Percentiles rank a stretch among this genome's conserved stretches.
These are phyloP conservation scores for Ramularia collo-cygni DNA, from an alignment of 2,329 filamentous ascomycete genomes.

Conservation along the genomic window DNA sequence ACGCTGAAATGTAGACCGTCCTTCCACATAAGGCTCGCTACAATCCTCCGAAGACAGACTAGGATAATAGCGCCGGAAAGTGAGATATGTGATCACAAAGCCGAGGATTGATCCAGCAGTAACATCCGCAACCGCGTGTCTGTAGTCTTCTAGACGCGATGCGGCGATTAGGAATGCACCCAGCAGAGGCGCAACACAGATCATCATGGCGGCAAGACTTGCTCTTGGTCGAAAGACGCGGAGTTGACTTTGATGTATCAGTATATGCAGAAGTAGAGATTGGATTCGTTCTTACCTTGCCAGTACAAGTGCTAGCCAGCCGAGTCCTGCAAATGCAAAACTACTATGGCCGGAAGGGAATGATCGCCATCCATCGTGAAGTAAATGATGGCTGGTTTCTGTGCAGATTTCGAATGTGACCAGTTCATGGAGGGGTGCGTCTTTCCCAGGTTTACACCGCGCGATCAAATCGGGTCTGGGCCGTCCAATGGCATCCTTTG, in stretches of 20 bases:
- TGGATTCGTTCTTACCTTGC: constrained; percentile 35
- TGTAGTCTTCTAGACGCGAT: constrained; percentile 56
- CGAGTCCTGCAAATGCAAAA: constrained; percentile 71
- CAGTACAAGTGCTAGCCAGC: constrained; percentile 53
- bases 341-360: constrained; percentile 77
- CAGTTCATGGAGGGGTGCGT: constrained; percentile 49
- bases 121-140: constrained; percentile 59
- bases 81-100: constrained; percentile 48
- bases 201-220: constrained; percentile 48
- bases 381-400: constrained; percentile 57
- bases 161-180: constrained; percentile 55
- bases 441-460: constrained; percentile 67
- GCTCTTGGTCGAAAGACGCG: constrained; percentile 53
- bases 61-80: constrained; percentile 56
- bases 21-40: constrained; percentile 41
- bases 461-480: constrained; percentile 81
- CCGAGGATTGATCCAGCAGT: constrained; percentile 50
- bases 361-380: constrained; percentile 78
- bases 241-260: constrained; percentile 42
- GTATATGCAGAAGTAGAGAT: background rate
- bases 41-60: constrained; percentile 45
- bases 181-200: constrained; percentile 50
- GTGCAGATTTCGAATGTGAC: constrained; percentile 66
- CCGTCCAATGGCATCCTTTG: constrained; percentile 82
- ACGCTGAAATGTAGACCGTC: constrained; percentile 30